Evolutionary conservation across 1,139 yeast genomes (phyloP), one percentile per base, ranked within the genome.

Genomic region (Geotrichum klebahnii): DNA sequence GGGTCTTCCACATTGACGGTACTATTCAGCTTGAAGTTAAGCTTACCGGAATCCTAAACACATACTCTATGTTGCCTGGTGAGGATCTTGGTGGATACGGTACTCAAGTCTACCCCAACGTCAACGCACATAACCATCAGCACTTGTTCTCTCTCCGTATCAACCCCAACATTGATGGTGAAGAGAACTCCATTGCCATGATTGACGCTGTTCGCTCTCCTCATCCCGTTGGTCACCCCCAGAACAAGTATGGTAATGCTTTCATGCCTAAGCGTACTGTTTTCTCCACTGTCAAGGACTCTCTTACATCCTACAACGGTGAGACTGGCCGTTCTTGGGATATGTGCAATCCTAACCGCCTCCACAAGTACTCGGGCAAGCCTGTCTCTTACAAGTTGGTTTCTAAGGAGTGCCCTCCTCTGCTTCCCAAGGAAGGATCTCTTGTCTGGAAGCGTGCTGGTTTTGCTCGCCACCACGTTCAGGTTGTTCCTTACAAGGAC

Each of bases 121-220:
- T 82, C 48, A 83, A 82, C 64, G 94, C 94, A 41, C 92, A 84
- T 71, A 83, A 84, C 68, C 94, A 84, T 68, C 94, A 84, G 73
- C 94, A 84, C 70, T 72, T 84, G 71, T 84, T 84, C 69, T 79
- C 87, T n/a, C 74, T 84, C 59, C 79, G 94, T 72, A 65, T 84
- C 59, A 86, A 84, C 64, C 92, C 94, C 58, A 78, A 88, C 73
- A 73, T 84, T 55, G 94, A 84, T 61, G 94, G 94, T 61, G 86
- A 81, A 54, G 78, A 77, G 59, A 84, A 84, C 72, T 81, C 90
- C 37, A 84, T 82, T 51, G 84, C 84, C 34, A 77, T 77, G 57
- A 75, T 80, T 48, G 94, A 84, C 63, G 88, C 86, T 48, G 68
- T 69, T 46, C 67, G 81, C 4, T 76, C 84, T 46, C 81, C 81